Evolutionary conservation across 2,329 filamentous ascomycete species (phyloP).

Genomic region (Teratosphaeria viscida): DNA sequence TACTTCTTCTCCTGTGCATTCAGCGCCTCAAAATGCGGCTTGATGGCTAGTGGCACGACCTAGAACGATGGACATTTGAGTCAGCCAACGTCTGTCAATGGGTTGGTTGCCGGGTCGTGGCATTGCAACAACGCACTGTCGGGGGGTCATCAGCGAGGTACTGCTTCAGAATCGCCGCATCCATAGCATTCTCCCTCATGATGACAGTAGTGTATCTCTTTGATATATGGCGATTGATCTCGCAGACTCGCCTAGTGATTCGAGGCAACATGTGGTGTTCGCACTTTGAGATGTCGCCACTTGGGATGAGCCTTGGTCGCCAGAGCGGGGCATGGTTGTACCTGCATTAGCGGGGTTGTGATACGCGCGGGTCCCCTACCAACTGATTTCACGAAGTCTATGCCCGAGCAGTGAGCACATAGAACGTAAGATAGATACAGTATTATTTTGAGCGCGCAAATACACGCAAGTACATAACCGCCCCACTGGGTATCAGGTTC

Average conservation of each 20-base stretch:
- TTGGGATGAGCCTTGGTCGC: background rate
- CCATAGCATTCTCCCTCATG: conserved; percentile 26
- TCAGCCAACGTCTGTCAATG: too few relatives aligned
- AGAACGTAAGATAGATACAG: background rate
- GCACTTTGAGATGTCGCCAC: background rate
- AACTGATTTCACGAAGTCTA: too few relatives aligned
- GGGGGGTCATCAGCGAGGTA: conserved; percentile 89
- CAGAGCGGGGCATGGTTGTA: background rate
- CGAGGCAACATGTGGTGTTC: background rate
- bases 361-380: too few relatives aligned
- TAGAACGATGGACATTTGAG: too few relatives aligned
- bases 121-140: conserved; percentile 28
- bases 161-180: conserved; percentile 44
- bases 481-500: background rate
- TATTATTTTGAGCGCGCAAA: background rate
- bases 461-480: background rate
- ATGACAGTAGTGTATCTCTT: background rate
- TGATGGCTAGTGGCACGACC: conserved; percentile 79
- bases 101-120: too few relatives aligned
- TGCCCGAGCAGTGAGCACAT: background rate
- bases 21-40: conserved; percentile 79
- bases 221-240: background rate
- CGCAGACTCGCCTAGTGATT: background rate
- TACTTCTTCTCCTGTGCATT: conserved; percentile 53
- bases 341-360: background rate